These are phyloP conservation scores for Triticum monococcum DNA, from an alignment of 176 grass and related monocot species.

Conservation along the genomic window DNA sequence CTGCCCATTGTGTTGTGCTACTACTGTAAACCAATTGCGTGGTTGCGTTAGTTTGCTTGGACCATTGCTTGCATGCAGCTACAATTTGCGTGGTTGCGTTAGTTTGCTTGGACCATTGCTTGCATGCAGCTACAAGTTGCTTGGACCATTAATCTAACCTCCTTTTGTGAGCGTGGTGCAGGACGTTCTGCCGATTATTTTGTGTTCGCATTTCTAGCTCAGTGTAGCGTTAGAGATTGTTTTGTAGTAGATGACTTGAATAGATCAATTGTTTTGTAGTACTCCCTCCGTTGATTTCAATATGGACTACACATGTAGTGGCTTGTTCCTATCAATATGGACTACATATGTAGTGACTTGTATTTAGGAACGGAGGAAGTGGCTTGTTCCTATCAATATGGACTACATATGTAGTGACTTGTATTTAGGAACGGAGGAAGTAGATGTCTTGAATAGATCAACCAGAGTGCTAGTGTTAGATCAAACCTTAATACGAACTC, in stretches of 20 bases:
- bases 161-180: neutral
- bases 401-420: too few species aligned
- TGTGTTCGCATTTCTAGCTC: neutral
- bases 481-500: too few species aligned
- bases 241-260: neutral
- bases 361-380: too few species aligned
- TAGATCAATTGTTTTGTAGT: neutral
- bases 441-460: too few species aligned
- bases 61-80: neutral
- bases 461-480: too few species aligned
- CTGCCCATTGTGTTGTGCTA: neutral
- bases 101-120: neutral
- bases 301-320: too few species aligned
- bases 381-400: too few species aligned
- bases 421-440: too few species aligned
- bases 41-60: conserved; percentile 4
- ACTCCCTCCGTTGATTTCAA: too few species aligned
- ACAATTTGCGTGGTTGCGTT: neutral
- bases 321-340: too few species aligned
- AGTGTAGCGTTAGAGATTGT: neutral
- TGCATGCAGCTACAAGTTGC: neutral
- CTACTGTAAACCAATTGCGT: neutral
- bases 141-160: too few species aligned
- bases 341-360: too few species aligned
- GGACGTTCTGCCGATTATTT: neutral